Base-by-base conservation (phyloP, 106 monocot genomes). In the Dioscorea alata region DNA sequence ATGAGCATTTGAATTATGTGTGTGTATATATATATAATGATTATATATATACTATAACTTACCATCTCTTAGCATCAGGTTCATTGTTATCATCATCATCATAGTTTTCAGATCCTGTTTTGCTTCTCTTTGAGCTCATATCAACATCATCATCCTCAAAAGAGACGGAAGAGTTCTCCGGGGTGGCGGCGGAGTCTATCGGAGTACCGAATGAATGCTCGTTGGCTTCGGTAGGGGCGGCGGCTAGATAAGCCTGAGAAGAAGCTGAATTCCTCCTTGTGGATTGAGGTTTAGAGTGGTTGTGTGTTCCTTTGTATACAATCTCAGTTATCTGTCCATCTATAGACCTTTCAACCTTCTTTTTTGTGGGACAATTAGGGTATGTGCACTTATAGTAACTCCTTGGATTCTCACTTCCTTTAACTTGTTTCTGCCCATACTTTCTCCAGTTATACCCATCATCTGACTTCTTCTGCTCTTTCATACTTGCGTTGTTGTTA, bases 391-490 rank as follows among this genome's bases (percentile, higher is more conserved):
- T 84, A 65, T 84, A 84, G 70, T 84, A 84, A 35, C 80, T 77
- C 23, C 84, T 28, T 13, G 80, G 84, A 16, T 84, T 80, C 71
- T 84, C 84, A 42, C 84, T 84, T 13, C 84, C 84, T 14, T 80
- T 84, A 18, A 80, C 84, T 50, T 84, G 80, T 42, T 84, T 84
- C 68, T 84, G 84, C 48, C 84, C 84, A 42, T 84, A 84, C 53
- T 84, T 84, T 33, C 80, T 84, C 84, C 84, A 84, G 23, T 84
- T 84, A 54, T 80, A 84, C 2, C 84, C 84, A 32, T 84, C 84
- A 10, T 84, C 80, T 1, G 80, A 80, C 58, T 49, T 80, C 66
- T 66, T 73, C 23, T 74, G 74, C 10, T 67, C 68, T 51, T 57
- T 42, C 42, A 42, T 6, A 42, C 42, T 42, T 42, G 42, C 67